Conservation (phyloP, 116 monocot species). For the Dioscorea cayenensis region DNA sequence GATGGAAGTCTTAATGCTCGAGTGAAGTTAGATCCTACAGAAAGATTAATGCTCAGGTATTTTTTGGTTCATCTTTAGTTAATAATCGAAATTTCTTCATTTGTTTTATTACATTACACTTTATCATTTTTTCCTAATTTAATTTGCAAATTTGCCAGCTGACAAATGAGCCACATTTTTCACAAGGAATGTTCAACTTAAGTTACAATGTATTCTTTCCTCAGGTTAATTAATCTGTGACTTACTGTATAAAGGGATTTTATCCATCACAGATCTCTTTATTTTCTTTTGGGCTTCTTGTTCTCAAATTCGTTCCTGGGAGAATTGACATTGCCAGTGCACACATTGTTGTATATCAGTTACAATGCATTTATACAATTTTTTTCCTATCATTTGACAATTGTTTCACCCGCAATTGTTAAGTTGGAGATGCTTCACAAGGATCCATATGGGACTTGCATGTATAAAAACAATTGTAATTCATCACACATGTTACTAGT, state of each 20-base stretch:
- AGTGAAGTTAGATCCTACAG: constrained; percentile 86
- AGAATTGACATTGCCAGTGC: too few species aligned
- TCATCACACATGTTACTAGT: too few species aligned
- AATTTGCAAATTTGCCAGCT: constrained; percentile 43
- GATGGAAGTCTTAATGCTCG: constrained; percentile 92
- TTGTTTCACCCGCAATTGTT: too few species aligned
- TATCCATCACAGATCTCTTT: too few species aligned
- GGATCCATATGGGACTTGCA: too few species aligned
- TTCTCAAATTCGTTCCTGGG: too few species aligned
- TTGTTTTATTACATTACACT: neutral
- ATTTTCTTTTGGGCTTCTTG: too few species aligned
- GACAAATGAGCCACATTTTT: constrained; percentile 88
- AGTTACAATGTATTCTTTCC: constrained; percentile 70
- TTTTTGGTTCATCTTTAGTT: neutral
- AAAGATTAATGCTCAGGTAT: constrained; percentile 93
- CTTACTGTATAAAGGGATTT: too few species aligned
- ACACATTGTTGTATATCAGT: too few species aligned
- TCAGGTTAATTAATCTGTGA: neutral
- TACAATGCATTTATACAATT: too few species aligned
- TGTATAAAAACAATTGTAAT: too few species aligned
- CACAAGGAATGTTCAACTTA: constrained; percentile 98
- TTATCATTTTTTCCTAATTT: neutral
- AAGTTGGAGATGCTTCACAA: too few species aligned
- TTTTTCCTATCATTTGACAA: neutral
- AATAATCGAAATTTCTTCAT: neutral